A percentile compares a stretch with the other conserved stretches of the same genome.
These are phyloP conservation scores for Penicillium atrosanguineum DNA, from an alignment of 495 filamentous ascomycete species.

Conservation along the genomic window DNA sequence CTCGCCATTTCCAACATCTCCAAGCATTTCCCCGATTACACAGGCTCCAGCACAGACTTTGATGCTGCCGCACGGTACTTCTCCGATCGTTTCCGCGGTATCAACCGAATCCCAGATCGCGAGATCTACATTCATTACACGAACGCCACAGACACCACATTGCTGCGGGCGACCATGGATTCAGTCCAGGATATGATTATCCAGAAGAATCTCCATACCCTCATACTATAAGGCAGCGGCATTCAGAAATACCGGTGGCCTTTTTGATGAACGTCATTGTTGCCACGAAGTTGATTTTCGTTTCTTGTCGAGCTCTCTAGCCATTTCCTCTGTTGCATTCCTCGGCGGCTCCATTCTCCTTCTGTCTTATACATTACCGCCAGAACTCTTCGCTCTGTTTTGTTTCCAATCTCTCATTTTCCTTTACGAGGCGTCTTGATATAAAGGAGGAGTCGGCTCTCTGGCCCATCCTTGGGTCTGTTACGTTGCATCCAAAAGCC, in stretches of 20 bases:
- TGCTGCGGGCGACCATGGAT: constrained; percentile 95
- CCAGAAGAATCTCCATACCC: constrained; percentile 89
- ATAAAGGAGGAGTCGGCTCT: constrained; percentile 25
- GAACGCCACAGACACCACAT: constrained; percentile 91
- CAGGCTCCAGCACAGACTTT: constrained; percentile 53
- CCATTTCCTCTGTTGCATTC: constrained; percentile 27
- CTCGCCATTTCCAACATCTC: constrained; percentile 75
- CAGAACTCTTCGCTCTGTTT: constrained; percentile 12
- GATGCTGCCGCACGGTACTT: constrained; percentile 76
- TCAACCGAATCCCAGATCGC: constrained; percentile 80
- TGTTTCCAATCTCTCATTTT: constrained; percentile 2
- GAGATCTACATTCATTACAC: constrained; percentile 94
- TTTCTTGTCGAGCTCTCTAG: constrained; percentile 25
- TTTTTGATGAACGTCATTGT: constrained; percentile 28
- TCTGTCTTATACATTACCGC: constrained; percentile 14
- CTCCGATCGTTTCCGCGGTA: constrained; percentile 80
- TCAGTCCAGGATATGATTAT: constrained; percentile 99
- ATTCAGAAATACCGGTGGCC: constrained; percentile 17
- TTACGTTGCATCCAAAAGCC: constrained; percentile 32
- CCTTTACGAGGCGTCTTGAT: constrained; percentile 26
- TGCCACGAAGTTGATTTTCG: constrained; percentile 20
- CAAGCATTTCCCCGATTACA: constrained; percentile 92
- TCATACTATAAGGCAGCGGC: constrained; percentile 73
- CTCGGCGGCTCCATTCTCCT: constrained; percentile 21
- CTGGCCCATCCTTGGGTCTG: constrained; percentile 21